Conservation (phyloP, 805 yeast species). For the Suhomyces prunicola region DNA sequence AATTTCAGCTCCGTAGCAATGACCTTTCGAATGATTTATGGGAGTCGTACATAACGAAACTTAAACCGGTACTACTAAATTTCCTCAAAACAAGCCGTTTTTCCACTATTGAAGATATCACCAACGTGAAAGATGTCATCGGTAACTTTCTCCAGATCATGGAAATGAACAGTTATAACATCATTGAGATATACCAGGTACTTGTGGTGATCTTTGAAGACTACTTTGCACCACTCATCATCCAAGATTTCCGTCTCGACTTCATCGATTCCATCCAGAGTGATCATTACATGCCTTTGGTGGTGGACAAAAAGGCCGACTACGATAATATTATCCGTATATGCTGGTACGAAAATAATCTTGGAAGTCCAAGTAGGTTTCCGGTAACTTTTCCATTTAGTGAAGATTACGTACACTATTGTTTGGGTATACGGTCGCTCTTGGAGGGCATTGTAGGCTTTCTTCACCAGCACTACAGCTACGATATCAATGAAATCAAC, state of each 20-base stretch:
- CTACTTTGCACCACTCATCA: slow-evolving; percentile 55
- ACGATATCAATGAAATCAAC: slow-evolving; percentile 55
- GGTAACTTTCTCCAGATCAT: slow-evolving; percentile 74
- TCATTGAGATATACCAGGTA: slow-evolving; percentile 58
- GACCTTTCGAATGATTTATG: slow-evolving; percentile 69
- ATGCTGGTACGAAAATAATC: slow-evolving; percentile 59
- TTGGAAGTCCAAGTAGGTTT: slow-evolving; percentile 44
- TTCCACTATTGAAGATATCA: slow-evolving; percentile 37
- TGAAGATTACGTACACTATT: slow-evolving; percentile 80
- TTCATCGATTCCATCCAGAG: slow-evolving; percentile 63
- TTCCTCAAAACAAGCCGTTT: slow-evolving; percentile 41
- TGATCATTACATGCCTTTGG: slow-evolving; percentile 88
- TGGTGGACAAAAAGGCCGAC: slow-evolving; percentile 54
- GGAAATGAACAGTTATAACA: slow-evolving; percentile 66
- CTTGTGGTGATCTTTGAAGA: slow-evolving; percentile 55
- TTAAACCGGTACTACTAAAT: slow-evolving; percentile 55
- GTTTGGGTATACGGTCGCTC: slow-evolving; percentile 68
- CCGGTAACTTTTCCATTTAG: slow-evolving; percentile 75
- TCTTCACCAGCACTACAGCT: slow-evolving; percentile 59
- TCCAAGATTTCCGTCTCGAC: slow-evolving; percentile 53
- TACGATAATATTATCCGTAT: slow-evolving; percentile 62
- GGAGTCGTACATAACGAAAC: slow-evolving; percentile 60
- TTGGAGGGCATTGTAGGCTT: slow-evolving; percentile 64
- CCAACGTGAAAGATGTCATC: slow-evolving; percentile 56
- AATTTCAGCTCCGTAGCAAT: slow-evolving; percentile 58